Base-by-base conservation (phyloP, 345 rosid species). In the Geranium brycei region DNA sequence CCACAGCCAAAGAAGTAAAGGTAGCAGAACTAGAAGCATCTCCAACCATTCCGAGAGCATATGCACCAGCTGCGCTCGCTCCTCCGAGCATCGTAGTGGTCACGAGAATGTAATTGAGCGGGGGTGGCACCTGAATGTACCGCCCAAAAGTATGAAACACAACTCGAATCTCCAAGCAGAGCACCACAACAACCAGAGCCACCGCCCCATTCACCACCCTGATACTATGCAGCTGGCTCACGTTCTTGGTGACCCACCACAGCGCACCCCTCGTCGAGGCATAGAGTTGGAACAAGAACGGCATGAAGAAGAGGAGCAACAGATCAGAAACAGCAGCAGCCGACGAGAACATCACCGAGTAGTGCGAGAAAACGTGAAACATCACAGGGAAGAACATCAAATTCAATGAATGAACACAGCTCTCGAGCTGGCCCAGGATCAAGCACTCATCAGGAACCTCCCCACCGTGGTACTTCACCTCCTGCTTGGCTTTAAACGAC, bases 61-160 rank as follows among this genome's bases (percentile, higher is more conserved):
- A 87, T 68, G 87, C 85, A 70, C 92, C 96, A 64, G 86, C 88
- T 19, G 87, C 99, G 68, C 92, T 79, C 70, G 97, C 88, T 65
- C 93, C 96, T 68, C 99, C 99, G 60, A 95, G 96, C 97, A 95
- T 69, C 1, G 95, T 82, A 69, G 66, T 66, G 12, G 97, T 95
- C 61, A 95, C 97, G 68, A 95, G 82, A 67, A 93, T 78, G 77
- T 91, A 93, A 66, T 85, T 95, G 63, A 84, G 71, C 0, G 99
- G 99, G 1, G 95, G 89, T 1, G 96, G 97, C 60, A 95, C 89
- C 78, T 95, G 99, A 73, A 95, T 85, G 69, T 95, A 95, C 75
- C 83, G 82, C 72, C 95, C 99, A 74, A 91, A 95, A 1, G 99
- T 86, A 64, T 80, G 96, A 77, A 95, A 95, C 67, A 95, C 85